These are phyloP conservation scores for Cercis canadensis DNA, from an alignment of 306 rosid species.

Conservation along the genomic window DNA sequence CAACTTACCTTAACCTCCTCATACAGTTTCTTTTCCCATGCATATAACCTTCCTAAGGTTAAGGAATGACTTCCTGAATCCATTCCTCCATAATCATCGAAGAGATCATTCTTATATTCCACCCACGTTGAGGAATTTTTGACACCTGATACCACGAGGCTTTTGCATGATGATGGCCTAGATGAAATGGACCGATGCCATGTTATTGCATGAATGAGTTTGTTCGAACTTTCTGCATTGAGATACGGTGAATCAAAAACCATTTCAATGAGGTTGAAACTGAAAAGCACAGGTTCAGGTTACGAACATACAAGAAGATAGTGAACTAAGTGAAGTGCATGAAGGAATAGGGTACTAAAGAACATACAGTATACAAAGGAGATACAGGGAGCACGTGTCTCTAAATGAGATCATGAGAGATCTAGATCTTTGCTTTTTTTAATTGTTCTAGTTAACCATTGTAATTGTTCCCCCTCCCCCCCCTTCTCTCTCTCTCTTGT, in stretches of 20 bases:
- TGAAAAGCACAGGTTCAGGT: constrained; percentile 19
- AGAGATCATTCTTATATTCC: constrained; percentile 78
- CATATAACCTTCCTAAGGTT: constrained; percentile 84
- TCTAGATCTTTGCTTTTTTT: no score
- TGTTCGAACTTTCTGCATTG: constrained; percentile 86
- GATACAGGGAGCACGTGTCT: constrained; percentile 16
- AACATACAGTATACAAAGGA: not conserved
- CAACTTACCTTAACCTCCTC: constrained; percentile 89
- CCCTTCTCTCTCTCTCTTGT: no score
- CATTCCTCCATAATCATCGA: constrained; percentile 90
- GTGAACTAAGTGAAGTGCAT: not conserved
- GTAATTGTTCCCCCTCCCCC: no score
- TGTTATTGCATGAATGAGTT: constrained; percentile 78
- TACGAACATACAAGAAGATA: constrained; percentile 13
- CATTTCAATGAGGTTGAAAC: constrained; percentile 32
- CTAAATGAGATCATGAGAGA: no score
- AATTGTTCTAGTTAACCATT: no score
- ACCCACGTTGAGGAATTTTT: constrained; percentile 71
- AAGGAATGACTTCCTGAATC: constrained; percentile 90
- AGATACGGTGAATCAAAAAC: constrained; percentile 36
- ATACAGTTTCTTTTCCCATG: constrained; percentile 97
- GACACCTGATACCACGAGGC: constrained; percentile 69
- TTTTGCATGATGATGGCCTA: constrained; percentile 82
- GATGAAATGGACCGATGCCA: constrained; percentile 73
- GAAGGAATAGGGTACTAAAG: constrained; percentile 5